Percentiles rank a stretch among this genome's conserved stretches.
These are phyloP conservation scores for Urostyla sp. DNA, from an alignment of 73 alveolate species.

Conservation along the genomic window DNA sequence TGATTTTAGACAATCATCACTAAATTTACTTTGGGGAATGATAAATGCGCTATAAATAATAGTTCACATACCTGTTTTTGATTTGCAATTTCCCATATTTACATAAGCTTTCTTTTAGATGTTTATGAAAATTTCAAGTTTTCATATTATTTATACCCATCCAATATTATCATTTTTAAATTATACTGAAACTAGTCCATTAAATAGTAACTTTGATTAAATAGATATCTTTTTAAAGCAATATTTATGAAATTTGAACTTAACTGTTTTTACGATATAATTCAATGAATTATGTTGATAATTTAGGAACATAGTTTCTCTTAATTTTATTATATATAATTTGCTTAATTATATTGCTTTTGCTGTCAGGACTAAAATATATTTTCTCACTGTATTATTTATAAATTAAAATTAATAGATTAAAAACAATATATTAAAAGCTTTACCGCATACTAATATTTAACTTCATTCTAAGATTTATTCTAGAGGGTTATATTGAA, in stretches of 20 bases:
- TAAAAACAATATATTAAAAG: not conserved
- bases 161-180: not conserved
- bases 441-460: not conserved
- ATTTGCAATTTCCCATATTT: conserved; percentile 4
- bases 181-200: not conserved
- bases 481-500: conserved; percentile 37
- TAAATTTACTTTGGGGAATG: conserved; percentile 42
- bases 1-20: conserved; percentile 10
- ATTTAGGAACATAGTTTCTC: conserved; percentile 16
- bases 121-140: too few species aligned
- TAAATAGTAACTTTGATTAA: not conserved
- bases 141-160: not conserved
- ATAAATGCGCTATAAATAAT: conserved; percentile 29
- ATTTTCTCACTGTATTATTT: not conserved
- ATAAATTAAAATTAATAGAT: not conserved
- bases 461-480: conserved; percentile 14
- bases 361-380: not conserved
- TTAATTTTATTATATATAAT: not conserved
- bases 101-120: not conserved
- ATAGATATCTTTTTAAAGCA: conserved; percentile 5
- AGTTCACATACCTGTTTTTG: conserved; percentile 23
- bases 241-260: too few species aligned
- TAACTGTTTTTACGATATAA: not conserved
- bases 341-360: not conserved
- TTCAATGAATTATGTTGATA: not conserved